Percentiles rank a stretch among this genome's conserved stretches.
phyloP scores from a whole-genome alignment of 2,329 filamentous ascomycete genomes.

The Beauveria caledonica region DNA sequence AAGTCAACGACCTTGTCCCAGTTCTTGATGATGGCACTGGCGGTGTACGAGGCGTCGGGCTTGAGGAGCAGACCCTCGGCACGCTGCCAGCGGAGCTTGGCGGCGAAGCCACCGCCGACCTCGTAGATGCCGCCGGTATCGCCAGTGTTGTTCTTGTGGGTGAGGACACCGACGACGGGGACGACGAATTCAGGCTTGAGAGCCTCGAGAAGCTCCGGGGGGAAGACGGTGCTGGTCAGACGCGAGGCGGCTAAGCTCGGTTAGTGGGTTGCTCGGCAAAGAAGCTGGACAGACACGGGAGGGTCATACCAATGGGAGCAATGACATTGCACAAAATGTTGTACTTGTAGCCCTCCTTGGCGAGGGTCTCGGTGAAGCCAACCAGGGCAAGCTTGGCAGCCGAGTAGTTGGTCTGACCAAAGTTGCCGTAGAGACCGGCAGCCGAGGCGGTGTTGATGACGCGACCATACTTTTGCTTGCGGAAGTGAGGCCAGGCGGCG shows the following conservation, averaged over 20 bases:
- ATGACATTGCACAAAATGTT: conserved; percentile 95
- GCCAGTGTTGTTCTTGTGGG: conserved; percentile 71
- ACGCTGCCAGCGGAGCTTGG: conserved; percentile 93
- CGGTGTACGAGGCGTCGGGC: conserved; percentile 80
- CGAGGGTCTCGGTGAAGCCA: conserved; percentile 94
- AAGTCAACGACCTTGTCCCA: conserved; percentile 88
- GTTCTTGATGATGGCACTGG: conserved; percentile 77
- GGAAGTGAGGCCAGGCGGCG: conserved; percentile 94
- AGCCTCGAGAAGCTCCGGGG: conserved; percentile 77
- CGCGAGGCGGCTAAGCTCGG: conserved; percentile 64
- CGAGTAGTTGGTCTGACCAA: conserved; percentile 94
- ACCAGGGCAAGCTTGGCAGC: conserved; percentile 93
- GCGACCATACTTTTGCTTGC: conserved; percentile 96
- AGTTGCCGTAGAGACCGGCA: conserved; percentile 89
- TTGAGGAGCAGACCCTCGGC: conserved; percentile 82
- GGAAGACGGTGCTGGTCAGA: conserved; percentile 94
- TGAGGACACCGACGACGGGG: conserved; percentile 79
- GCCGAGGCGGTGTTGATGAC: conserved; percentile 97
- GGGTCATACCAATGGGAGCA: conserved; percentile 61
- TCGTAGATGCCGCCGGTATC: conserved; percentile 92
- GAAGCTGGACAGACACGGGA: background rate
- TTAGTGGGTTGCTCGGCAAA: conserved; percentile 13
- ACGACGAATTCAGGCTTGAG: conserved; percentile 94
- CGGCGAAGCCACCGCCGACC: conserved; percentile 82
- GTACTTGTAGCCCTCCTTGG: conserved; percentile 96